phyloP scores from a whole-genome alignment of 2,329 filamentous ascomycete genomes.

The Cladosporium cucumerinum region DNA sequence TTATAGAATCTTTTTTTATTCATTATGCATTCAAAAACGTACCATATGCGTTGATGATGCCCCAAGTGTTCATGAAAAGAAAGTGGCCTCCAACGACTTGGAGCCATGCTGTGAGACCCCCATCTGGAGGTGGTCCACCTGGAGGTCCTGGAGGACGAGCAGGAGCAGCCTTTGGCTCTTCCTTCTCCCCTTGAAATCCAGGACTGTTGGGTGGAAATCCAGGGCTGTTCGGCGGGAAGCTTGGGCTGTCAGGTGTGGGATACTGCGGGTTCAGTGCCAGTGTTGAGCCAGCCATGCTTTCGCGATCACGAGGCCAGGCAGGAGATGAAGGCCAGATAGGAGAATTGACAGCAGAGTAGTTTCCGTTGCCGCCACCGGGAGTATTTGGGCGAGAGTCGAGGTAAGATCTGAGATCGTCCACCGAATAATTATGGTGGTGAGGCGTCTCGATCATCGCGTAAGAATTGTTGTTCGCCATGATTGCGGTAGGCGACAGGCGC shows the following conservation, averaged over 20 bases:
- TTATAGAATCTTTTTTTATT: not conserved
- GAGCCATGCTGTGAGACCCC: constrained; percentile 46
- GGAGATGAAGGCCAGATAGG: constrained; percentile 13
- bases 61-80: constrained; percentile 50
- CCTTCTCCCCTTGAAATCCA: constrained; percentile 6
- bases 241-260: constrained; percentile 3
- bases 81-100: constrained; percentile 48
- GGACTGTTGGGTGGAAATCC: constrained; percentile 8
- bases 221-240: constrained; percentile 10
- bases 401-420: constrained; percentile 11
- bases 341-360: constrained; percentile 11
- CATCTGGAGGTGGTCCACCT: constrained; percentile 39
- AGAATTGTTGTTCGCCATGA: constrained; percentile 12
- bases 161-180: constrained; percentile 9
- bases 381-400: constrained; percentile 14
- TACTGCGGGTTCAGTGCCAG: constrained; percentile 11
- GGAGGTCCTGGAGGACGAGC: constrained; percentile 26
- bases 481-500: not conserved
- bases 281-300: constrained; percentile 11
- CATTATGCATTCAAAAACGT: not conserved
- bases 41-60: constrained; percentile 52
- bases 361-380: not conserved
- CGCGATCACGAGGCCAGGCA: constrained; percentile 11
- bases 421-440: constrained; percentile 14
- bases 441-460: constrained; percentile 16